Conservation (phyloP, 73 alveolate species). For the Paramecium pentaurelia region DNA sequence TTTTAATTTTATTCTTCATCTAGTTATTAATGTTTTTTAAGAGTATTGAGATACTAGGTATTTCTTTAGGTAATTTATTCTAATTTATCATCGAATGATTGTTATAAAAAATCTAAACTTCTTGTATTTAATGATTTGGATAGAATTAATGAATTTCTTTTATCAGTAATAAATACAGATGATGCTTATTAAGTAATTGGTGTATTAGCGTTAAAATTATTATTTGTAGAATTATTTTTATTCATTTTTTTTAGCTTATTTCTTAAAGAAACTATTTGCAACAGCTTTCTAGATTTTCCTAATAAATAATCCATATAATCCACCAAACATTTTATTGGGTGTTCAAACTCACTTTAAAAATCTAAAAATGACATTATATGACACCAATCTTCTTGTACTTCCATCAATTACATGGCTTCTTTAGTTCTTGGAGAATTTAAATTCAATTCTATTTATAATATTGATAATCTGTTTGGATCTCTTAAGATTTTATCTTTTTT, state of each 20-base stretch:
- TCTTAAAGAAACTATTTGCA: background rate
- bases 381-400: background rate
- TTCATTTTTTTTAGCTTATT: background rate
- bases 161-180: background rate
- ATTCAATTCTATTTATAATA: constrained; percentile 37
- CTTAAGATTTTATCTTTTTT: constrained; percentile 42
- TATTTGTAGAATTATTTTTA: background rate
- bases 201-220: background rate
- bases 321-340: background rate
- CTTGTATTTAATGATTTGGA: background rate
- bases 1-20: background rate
- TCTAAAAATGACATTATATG: background rate
- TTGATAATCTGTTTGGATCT: constrained; percentile 44
- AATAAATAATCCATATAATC: constrained; percentile 4
- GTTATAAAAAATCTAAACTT: constrained; percentile 15
- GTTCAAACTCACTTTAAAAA: background rate
- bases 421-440: constrained; percentile 47
- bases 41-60: background rate
- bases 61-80: background rate
- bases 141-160: background rate
- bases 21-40: background rate
- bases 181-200: background rate
- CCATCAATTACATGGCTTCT: constrained; percentile 1
- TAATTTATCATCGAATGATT: background rate
- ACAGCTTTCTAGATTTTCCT: background rate